Conservation (phyloP, 2,329 filamentous ascomycete species). For the Emmonsiellopsis sp. region DNA sequence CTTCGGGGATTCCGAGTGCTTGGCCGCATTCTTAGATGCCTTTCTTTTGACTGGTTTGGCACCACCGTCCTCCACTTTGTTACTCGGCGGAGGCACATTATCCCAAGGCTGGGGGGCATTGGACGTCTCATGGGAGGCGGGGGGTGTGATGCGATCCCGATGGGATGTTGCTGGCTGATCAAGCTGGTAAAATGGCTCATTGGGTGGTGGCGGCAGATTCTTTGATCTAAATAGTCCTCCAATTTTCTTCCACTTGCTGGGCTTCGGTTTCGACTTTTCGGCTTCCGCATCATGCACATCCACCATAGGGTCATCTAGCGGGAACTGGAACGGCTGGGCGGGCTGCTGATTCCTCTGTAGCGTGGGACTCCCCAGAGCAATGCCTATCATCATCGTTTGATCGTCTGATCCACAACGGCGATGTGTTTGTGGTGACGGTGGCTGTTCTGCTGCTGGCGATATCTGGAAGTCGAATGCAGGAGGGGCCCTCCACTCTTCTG, state of each 20-base stretch:
- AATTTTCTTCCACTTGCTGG: slow-evolving; percentile 39
- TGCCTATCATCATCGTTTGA: slow-evolving; percentile 58
- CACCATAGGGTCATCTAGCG: neutral
- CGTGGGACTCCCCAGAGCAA: slow-evolving; percentile 63
- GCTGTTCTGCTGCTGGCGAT: neutral
- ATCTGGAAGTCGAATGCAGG: slow-evolving; percentile 4
- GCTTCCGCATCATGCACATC: slow-evolving; percentile 20
- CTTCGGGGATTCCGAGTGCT: slow-evolving; percentile 1
- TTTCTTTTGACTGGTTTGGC: neutral
- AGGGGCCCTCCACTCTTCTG: neutral
- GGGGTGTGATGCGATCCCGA: neutral
- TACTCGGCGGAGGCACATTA: neutral
- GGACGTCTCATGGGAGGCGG: neutral
- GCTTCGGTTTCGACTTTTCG: slow-evolving; percentile 15
- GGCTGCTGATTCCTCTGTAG: slow-evolving; percentile 7
- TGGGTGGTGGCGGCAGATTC: slow-evolving; percentile 8
- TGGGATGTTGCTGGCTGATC: slow-evolving; percentile 10
- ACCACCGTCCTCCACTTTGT: neutral
- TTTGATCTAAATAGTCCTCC: slow-evolving; percentile 35
- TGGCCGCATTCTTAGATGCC: slow-evolving; percentile 2
- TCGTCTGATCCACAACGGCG: slow-evolving; percentile 22
- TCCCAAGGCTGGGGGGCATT: neutral
- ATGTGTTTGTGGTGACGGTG: slow-evolving; percentile 6
- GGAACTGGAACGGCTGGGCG: neutral
- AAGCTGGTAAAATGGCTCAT: slow-evolving; percentile 22